Conservation (phyloP, 331 rosid genomes). For the Cydonia oblonga region DNA sequence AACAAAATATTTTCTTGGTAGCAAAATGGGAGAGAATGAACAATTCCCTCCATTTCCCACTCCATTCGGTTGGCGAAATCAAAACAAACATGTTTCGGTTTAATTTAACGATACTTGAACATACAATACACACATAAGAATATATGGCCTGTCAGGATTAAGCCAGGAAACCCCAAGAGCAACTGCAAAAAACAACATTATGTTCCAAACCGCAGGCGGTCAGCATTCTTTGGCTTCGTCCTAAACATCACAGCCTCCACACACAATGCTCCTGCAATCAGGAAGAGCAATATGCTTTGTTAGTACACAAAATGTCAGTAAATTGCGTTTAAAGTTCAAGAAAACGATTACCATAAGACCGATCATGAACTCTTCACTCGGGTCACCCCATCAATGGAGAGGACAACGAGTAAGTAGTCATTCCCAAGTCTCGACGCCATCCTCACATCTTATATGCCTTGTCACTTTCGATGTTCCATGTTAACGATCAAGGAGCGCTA, state of each 20-base stretch:
- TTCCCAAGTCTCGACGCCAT: not conserved
- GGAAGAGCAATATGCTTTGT: not conserved
- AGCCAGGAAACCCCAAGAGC: conserved; percentile 11
- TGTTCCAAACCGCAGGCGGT: conserved; percentile 5
- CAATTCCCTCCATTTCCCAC: conserved; percentile 40
- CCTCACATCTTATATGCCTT: not conserved
- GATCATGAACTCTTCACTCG: not conserved
- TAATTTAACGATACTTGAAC: conserved; percentile 15
- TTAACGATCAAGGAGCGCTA: not conserved
- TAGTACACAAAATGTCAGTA: not conserved
- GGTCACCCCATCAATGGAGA: not conserved
- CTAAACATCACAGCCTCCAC: conserved; percentile 72
- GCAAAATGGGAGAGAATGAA: conserved; percentile 57
- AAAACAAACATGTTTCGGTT: not conserved
- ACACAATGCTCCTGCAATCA: conserved; percentile 49
- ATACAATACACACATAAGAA: conserved; percentile 30
- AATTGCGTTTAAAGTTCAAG: not conserved
- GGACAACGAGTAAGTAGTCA: not conserved
- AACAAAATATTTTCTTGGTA: not conserved
- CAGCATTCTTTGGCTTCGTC: not conserved
- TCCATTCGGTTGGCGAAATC: conserved; percentile 4
- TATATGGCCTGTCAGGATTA: conserved; percentile 23
- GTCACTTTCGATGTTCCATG: not conserved
- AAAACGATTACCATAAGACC: not conserved
- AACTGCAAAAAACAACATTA: conserved; percentile 12